A percentile compares a stretch with the other conserved stretches of the same genome.
These are phyloP conservation scores for Nepenthes mirabilis DNA, from an alignment of 148 eudicot genomes.

Conservation along the genomic window DNA sequence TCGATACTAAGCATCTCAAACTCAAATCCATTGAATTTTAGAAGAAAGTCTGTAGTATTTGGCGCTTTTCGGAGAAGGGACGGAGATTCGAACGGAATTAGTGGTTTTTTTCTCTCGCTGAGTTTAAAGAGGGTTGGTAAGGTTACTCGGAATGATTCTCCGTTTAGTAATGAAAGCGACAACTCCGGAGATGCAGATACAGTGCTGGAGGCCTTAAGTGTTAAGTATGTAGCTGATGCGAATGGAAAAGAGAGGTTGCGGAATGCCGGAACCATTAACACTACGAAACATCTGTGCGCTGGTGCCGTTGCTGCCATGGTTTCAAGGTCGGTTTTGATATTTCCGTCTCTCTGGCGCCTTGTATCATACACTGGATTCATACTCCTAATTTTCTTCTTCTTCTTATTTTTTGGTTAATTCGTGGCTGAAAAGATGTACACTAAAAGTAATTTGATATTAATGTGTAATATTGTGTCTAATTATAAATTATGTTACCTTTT, in stretches of 20 bases:
- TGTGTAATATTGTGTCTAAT: too few species aligned
- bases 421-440: too few species aligned
- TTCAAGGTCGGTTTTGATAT: constrained; percentile 37
- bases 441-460: too few species aligned
- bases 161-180: not conserved
- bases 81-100: constrained; percentile 1
- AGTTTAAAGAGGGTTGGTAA: constrained; percentile 29
- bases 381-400: not conserved
- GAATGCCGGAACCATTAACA: constrained; percentile 52
- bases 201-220: constrained; percentile 1
- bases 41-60: not conserved
- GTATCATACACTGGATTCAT: not conserved
- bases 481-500: too few species aligned
- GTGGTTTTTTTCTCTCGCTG: constrained; percentile 37
- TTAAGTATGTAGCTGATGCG: constrained; percentile 3
- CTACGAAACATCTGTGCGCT: constrained; percentile 82
- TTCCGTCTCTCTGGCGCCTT: not conserved
- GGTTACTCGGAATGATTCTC: constrained; percentile 6
- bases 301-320: constrained; percentile 97
- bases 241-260: constrained; percentile 12
- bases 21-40: not conserved
- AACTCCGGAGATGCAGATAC: not conserved
- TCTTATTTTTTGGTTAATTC: not conserved
- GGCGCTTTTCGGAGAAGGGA: constrained; percentile 5
- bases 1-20: not conserved